Evolutionary conservation across 2,329 filamentous ascomycete species (phyloP), one percentile per base, ranked within the genome.

Genomic region (Fusarium sp.): DNA sequence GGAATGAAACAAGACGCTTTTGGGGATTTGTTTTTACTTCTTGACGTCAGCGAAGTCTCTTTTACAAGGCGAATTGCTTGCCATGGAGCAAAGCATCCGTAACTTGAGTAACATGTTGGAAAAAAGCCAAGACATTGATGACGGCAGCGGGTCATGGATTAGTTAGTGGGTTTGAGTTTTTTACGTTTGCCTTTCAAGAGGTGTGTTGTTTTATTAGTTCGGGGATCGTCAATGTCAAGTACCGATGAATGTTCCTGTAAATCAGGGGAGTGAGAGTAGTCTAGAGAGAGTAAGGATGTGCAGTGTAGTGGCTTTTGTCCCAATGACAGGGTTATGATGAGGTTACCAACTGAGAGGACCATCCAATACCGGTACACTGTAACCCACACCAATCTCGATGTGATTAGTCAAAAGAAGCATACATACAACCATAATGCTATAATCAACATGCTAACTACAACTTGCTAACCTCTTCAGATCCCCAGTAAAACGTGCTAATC

Each of bases 401-500:
- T 11, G 30, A 30, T 30, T 30, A 30, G 30, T 30, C 23, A 51
- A 55, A 66, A 62, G n/a, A 66, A 66, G 62, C 62, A 67, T 53
- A 63, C 13, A 34, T 38, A 55, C 41, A 57, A 51, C 55, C 36
- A 50, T 53, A 46, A 44, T 36, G 26, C 33, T 31, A 33, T 44
- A n/a, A 55, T 28, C 13, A 40, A 38, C 13, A 20, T 30, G 13
- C 28, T 31, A 28, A 20, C 11, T 45, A 57, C 62, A 63, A 30
- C 40, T 55, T 31, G 16, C 57, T 54, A 20, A 69, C 70, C 30
- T 71, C 61, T 36, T 77, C 74, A 1, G 67, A 76, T 0, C 80
- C 80, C 86, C 86, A 88, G 64, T 87, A 88, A 70, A 85, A 88
- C 26, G 85, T 87, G 64, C 78, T 83, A 50, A 87, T 86, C 46